Evolutionary conservation across 129 eudicot species (phyloP).

Genomic region (Flaveria robusta): DNA sequence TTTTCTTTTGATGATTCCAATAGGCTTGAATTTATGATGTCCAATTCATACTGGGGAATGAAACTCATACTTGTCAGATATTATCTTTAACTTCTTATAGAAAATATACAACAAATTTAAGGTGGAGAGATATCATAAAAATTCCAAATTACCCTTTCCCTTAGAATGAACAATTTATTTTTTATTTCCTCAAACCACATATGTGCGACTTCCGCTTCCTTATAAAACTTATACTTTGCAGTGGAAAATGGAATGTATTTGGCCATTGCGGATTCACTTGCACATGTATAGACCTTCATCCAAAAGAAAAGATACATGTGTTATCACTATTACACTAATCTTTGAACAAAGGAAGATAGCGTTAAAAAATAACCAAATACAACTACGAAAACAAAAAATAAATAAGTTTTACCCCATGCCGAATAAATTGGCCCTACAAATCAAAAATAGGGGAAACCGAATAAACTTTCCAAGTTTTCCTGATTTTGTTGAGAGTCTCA

Average conservation of each 20-base stretch:
- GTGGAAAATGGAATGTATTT: conserved; percentile 55
- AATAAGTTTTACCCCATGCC: not conserved
- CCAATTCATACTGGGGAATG: conserved; percentile 46
- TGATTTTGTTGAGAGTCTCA: not conserved
- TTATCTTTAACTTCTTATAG: not conserved
- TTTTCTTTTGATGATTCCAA: conserved; percentile 44
- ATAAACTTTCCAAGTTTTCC: not conserved
- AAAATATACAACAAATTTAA: not conserved
- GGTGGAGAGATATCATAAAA: not conserved
- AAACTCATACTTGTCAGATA: conserved; percentile 18
- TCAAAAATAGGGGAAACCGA: not conserved
- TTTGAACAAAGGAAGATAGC: not conserved
- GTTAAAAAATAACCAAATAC: not conserved
- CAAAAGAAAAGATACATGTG: conserved; percentile 10
- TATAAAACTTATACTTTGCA: conserved; percentile 45
- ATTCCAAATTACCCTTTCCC: conserved; percentile 47
- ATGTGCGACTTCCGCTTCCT: conserved; percentile 40
- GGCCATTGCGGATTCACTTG: conserved; percentile 58
- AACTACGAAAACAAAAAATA: not conserved
- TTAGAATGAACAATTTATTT: conserved; percentile 31
- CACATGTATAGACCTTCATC: conserved; percentile 80
- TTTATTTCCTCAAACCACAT: conserved; percentile 11
- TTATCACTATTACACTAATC: conserved; percentile 17
- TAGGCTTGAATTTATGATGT: conserved; percentile 26
- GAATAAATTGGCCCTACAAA: not conserved